Evolutionary conservation across 139 green algal species (phyloP), one percentile per base, ranked within the genome.

Genomic region (Closterium sp.): DNA sequence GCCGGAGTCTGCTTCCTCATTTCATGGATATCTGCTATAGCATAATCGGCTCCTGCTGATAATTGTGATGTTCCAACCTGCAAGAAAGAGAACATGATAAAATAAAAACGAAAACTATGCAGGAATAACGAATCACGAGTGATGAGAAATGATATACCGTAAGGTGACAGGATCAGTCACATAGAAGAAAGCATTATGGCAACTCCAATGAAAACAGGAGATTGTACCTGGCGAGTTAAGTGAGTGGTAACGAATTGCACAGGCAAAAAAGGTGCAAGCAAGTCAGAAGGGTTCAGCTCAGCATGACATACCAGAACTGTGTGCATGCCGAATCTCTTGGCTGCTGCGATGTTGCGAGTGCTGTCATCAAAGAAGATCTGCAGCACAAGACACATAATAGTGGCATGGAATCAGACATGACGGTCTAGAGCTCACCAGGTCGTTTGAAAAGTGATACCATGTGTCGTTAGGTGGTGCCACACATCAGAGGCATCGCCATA

Each of bases 341-440:
- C 91, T 22, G 86, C 91, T 31, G 30, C 86, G 86, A 93, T 93
- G 30, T 93, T 93, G 9, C 91, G 84, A 17, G 31, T 32, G 88
- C 86, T 91, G 85, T 93, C 91, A 30, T 93, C 91, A 91, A 93
- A 93, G 30, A 93, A 91, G 17, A 93, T 90, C 90, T 92, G 90
- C 90, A 92, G 32, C 30, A 27, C 27, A 62, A 34, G 38, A 50
- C 38, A 50, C 38, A 9, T 7, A 50, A 50, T 50, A 50, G 38
- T 50, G 0, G 13, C 13, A 50, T 50, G 38, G 38, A 9, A 50
- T 50, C 38, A 50, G 38, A 0, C 38, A 50, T 7, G 38, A 50
- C 38, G 13, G 38, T 50, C 13, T 17, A 50, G 30, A 50, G 38
- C 13, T 7, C 38, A 50, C 11, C 5, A 9, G 38, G 38, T 50